Evolutionary conservation across 495 filamentous ascomycete species (phyloP).

Genomic region (Alectoria sarmentosa): DNA sequence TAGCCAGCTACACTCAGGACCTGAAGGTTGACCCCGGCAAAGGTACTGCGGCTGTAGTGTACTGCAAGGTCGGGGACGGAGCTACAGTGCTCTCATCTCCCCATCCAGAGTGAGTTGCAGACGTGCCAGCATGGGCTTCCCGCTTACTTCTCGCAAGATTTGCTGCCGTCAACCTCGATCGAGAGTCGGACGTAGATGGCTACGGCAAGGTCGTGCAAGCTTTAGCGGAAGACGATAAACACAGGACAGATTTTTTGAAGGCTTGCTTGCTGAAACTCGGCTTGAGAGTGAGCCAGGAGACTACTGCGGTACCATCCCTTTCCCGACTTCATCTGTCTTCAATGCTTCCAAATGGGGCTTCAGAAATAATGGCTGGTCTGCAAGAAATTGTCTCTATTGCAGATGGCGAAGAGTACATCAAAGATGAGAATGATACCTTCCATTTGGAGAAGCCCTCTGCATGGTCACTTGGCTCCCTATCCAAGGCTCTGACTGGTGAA

Average conservation of each 20-base stretch:
- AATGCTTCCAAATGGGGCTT: constrained; percentile 52
- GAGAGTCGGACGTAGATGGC: constrained; percentile 50
- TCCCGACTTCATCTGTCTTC: constrained; percentile 82
- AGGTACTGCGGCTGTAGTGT: constrained; percentile 70
- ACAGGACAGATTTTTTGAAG: constrained; percentile 69
- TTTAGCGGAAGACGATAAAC: constrained; percentile 61
- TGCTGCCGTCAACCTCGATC: constrained; percentile 68
- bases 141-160: constrained; percentile 51
- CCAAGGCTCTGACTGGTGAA: constrained; percentile 38
- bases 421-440: constrained; percentile 82
- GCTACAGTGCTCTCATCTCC: constrained; percentile 74
- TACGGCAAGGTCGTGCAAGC: constrained; percentile 63
- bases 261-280: constrained; percentile 79
- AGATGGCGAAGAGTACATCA: constrained; percentile 65
- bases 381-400: constrained; percentile 61
- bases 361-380: constrained; percentile 58
- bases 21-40: constrained; percentile 72
- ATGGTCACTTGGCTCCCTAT: constrained; percentile 55
- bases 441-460: constrained; percentile 57
- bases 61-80: constrained; percentile 82
- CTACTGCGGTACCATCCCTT: constrained; percentile 66
- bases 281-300: constrained; percentile 62
- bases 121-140: background rate
- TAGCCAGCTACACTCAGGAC: constrained; percentile 72
- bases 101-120: constrained; percentile 76